Evolutionary conservation across 2,329 filamentous ascomycete species (phyloP), one percentile per base, ranked within the genome.

Genomic region (Curvularia sp.): DNA sequence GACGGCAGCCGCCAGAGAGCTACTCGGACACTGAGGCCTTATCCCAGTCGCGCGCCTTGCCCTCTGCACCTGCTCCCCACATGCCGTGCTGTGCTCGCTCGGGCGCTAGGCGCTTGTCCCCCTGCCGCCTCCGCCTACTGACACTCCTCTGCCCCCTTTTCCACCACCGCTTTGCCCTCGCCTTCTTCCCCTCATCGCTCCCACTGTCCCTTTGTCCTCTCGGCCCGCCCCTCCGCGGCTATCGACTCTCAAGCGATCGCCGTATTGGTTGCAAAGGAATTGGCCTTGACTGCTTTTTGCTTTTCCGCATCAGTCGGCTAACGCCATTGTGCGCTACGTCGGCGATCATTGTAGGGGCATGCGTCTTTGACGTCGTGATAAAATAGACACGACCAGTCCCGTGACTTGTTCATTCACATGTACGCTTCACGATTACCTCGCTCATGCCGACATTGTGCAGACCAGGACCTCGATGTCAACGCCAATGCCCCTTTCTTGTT

Each of bases 61-160:
- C 51, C 32, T 53, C 50, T 53, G 45, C n/a, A 49, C 34, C 36
- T 48, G 36, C 49, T 39, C 55, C 49, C 43, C 39, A 28, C 45
- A 43, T 54, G n/a, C n/a, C n/a, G n/a, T n/a, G n/a, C n/a, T n/a
- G n/a, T n/a, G n/a, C n/a, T n/a, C n/a, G n/a, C 49, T 45, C 50
- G 49, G 41, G 30, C 54, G 48, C 48, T 56, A 56, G 38, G 39
- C 39, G 5, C 45, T 21, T 21, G 28, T 28, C 45, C 45, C 45
- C 18, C 9, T 28, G 27, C 18, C n/a, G 12, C 45, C 21, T n/a
- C 38, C 49, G 9, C 15, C 27, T 32, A 19, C 7, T 30, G 45
- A n/a, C 19, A 41, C 25, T 12, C 46, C 13, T n/a, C 12, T 6
- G 27, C 18, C 32, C 32, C 45, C 8, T 46, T 13, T 23, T 28